These are phyloP conservation scores for Dillenia turbinata DNA, from an alignment of 164 flowering plant species.

Conservation along the genomic window DNA sequence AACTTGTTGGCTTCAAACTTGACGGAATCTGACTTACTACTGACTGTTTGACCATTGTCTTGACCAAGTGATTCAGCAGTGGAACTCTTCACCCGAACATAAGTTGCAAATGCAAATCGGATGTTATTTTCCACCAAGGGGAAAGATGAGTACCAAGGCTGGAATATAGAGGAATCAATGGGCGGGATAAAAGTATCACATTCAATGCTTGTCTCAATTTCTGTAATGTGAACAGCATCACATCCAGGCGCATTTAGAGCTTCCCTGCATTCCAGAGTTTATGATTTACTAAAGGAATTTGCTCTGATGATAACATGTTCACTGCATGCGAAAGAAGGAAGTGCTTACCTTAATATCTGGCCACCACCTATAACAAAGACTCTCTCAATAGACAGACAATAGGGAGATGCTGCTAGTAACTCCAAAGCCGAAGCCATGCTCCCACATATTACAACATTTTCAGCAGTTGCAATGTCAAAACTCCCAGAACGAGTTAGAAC, in stretches of 20 bases:
- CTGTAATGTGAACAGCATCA: slow-evolving; percentile 86
- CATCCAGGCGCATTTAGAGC: slow-evolving; percentile 70
- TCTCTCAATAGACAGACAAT: slow-evolving; percentile 71
- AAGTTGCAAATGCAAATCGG: slow-evolving; percentile 56
- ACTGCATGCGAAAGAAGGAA: background rate
- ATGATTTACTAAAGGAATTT: background rate
- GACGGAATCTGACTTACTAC: slow-evolving; percentile 19
- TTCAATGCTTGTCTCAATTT: slow-evolving; percentile 61
- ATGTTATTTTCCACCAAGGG: slow-evolving; percentile 67
- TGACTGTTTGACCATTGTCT: slow-evolving; percentile 22
- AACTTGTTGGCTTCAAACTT: slow-evolving; percentile 51
- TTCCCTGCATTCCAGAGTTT: slow-evolving; percentile 49
- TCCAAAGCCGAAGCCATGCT: slow-evolving; percentile 80
- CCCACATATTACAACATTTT: slow-evolving; percentile 86
- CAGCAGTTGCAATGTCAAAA: slow-evolving; percentile 70
- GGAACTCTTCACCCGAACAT: slow-evolving; percentile 66
- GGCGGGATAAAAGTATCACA: slow-evolving; percentile 91
- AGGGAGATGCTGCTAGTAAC: slow-evolving; percentile 70
- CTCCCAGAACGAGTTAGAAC: slow-evolving; percentile 84
- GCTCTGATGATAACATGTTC: no score
- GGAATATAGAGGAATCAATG: slow-evolving; percentile 55
- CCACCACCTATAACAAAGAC: slow-evolving; percentile 95
- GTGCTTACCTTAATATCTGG: slow-evolving; percentile 58
- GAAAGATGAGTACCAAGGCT: slow-evolving; percentile 84
- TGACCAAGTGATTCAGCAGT: slow-evolving; percentile 20